phyloP scores from a whole-genome alignment of 2,329 filamentous ascomycete species.

The Verruconis gallopava region DNA sequence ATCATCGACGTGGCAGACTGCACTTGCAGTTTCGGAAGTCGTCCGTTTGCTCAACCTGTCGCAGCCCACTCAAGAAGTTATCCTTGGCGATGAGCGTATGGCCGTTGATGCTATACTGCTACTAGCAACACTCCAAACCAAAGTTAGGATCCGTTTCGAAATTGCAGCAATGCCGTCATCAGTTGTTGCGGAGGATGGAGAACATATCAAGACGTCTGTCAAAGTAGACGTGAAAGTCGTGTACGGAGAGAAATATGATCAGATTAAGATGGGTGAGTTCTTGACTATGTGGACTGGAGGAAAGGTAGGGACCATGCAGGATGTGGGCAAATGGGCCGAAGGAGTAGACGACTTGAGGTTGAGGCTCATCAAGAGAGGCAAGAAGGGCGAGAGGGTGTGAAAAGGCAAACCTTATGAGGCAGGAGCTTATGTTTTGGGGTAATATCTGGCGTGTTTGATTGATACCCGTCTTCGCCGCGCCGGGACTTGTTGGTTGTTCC shows the following conservation, averaged over 20 bases:
- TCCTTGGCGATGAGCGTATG: conserved; percentile 51
- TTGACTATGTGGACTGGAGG: conserved; percentile 36
- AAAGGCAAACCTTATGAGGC: too few relatives aligned
- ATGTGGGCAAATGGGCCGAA: conserved; percentile 29
- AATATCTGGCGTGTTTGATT: too few relatives aligned
- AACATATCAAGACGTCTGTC: conserved; percentile 32
- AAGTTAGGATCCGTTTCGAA: conserved; percentile 50
- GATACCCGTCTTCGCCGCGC: too few relatives aligned
- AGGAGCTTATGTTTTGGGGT: too few relatives aligned
- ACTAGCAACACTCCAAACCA: conserved; percentile 51
- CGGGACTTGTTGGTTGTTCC: too few relatives aligned
- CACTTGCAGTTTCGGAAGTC: conserved; percentile 45
- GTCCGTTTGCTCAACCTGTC: conserved; percentile 48
- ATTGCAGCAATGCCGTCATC: conserved; percentile 29
- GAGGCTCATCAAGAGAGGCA: conserved; percentile 31
- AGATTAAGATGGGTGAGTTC: conserved; percentile 62
- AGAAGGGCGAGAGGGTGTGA: conserved; percentile 23
- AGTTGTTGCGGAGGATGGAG: conserved; percentile 32
- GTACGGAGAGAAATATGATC: conserved; percentile 69
- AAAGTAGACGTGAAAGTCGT: conserved; percentile 44
- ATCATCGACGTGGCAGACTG: conserved; percentile 52
- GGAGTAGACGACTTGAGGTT: conserved; percentile 31
- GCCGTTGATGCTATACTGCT: conserved; percentile 49
- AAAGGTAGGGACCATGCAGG: conserved; percentile 16
- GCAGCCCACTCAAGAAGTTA: conserved; percentile 51